Evolutionary conservation across 331 rosid species (phyloP), one percentile per base, ranked within the genome.

Genomic region (Telfairia occidentalis): DNA sequence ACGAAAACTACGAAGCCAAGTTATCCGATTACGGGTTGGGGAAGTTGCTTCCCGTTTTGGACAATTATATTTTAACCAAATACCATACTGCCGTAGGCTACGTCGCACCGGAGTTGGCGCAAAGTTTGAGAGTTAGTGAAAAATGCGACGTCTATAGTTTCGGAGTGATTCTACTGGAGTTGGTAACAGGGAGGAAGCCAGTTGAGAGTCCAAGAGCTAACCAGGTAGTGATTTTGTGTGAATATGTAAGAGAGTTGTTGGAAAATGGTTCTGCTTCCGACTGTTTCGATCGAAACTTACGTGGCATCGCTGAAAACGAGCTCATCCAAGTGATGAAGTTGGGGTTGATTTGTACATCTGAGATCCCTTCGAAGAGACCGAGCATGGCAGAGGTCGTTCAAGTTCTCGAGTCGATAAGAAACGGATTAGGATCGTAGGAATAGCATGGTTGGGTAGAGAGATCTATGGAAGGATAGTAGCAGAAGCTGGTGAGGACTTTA

Each of bases 301-400:
- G 82, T 6, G 96, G 96, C n/a, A 88, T 85, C 69, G 90, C 83
- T 21, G 99, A 92, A 92, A 92, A 84, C 26, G 97, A 95, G 74
- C 85, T 95, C 16, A 85, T 95, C 79, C 97, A 95, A 86, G 96
- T 92, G 48, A 92, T 95, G 97, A 92, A 80, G 84, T 81, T 92
- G 88, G 99, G 96, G 49, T 82, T 92, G 74, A 88, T 90, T 63
- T 95, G 97, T 84, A 88, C 97, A 37, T 86, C 97, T 0, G 97
- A 92, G 81, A 89, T 79, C 88, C 92, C 99, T 79, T 82, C 83
- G 24, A 95, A 92, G 82, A 86, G 97, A 81, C 97, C 97, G 43
- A 95, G 97, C 87, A 95, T 95, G 99, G 94, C 94, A 13, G 97
- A 95, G 88, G 96, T 90, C 78, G 92, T 92, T 78, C 99, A 95